Evolutionary conservation across 352 stramenopile species (phyloP), one percentile per base, ranked within the genome.

Genomic region (Thraustotheca clavata): DNA sequence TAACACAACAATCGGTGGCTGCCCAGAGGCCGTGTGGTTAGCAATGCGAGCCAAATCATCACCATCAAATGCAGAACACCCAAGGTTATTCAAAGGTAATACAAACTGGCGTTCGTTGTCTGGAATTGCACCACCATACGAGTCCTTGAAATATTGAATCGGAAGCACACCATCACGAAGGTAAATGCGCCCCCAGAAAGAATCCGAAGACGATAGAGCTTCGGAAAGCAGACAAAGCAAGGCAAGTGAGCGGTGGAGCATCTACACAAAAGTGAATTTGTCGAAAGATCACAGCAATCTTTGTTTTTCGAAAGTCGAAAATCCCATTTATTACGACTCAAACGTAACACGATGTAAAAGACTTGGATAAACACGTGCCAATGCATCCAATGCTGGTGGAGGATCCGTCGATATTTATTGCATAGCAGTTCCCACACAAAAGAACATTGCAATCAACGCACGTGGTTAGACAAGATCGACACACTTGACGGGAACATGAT

Each of bases 111-210:
- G 55, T 48, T 88, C 80, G 8, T 34, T 63, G 26, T 35, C 4
- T 11, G 69, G 20, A 62, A 89, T 84, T 0, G 67, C 43, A 0
- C 78, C 78, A 1, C 78, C 74, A 24, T 77, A 89, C 27, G 43
- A 55, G 46, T 86, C 78, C 12, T 78, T 78, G 59, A 89, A 87
- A 72, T 89, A 89, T 69, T 89, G 80, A 60, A 89, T 86, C 50
- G 78, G 78, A 0, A 76, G 67, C 24, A 87, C 57, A 1, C 76
- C 80, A 31, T 83, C 69, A 34, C 74, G 77, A n/a, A 89, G 48
- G 61, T 89, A 89, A 57, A 89, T 75, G 18, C 80, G 75, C 0
- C 80, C 80, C 80, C 80, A 89, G 6, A 61, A 22, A 2, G 80
- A 71, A 54, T 84, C 76, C 6, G 36, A 32, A 4, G 57, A 14